Percentiles rank a stretch among this genome's conserved stretches.
These are phyloP conservation scores for Chlorella sorokiniana DNA, from an alignment of 139 green algal genomes.

Conservation along the genomic window DNA sequence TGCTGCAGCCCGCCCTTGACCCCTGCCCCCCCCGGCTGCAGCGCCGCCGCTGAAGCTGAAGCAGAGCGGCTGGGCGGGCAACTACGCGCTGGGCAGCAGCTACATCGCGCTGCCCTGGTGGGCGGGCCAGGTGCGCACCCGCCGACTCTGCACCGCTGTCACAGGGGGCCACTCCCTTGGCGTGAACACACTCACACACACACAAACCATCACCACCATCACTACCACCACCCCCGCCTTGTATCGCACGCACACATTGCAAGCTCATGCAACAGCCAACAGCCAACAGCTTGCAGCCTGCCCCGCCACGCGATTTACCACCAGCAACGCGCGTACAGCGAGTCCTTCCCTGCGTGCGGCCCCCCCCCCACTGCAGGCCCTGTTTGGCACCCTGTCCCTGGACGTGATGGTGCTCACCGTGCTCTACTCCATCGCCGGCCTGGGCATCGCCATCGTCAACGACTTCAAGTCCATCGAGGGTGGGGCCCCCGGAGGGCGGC, in stretches of 20 bases:
- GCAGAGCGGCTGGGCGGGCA: constrained; percentile 92
- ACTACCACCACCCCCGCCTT: too few species aligned
- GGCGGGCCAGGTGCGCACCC: constrained; percentile 85
- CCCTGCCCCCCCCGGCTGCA: neutral
- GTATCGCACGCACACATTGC: too few species aligned
- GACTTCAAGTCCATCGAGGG: constrained; percentile 99
- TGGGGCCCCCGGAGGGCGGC: constrained; percentile 55
- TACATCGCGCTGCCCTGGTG: constrained; percentile 99
- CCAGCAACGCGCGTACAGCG: too few species aligned
- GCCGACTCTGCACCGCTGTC: too few species aligned
- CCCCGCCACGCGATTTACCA: too few species aligned
- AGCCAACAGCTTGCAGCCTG: too few species aligned
- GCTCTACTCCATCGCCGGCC: constrained; percentile 95
- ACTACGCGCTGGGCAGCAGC: constrained; percentile 93
- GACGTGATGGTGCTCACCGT: constrained; percentile 97
- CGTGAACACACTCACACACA: too few species aligned
- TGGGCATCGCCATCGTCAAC: constrained; percentile 99
- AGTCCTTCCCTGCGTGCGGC: neutral
- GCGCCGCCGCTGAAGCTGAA: constrained; percentile 98
- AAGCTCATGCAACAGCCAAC: too few species aligned
- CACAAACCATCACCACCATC: too few species aligned
- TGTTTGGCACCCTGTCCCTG: constrained; percentile 90
- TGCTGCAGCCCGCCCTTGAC: too few species aligned
- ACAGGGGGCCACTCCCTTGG: too few species aligned
- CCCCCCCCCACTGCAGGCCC: constrained; percentile 63